phyloP scores from a whole-genome alignment of 176 grass and related monocot genomes.

The Triticum monococcum region DNA sequence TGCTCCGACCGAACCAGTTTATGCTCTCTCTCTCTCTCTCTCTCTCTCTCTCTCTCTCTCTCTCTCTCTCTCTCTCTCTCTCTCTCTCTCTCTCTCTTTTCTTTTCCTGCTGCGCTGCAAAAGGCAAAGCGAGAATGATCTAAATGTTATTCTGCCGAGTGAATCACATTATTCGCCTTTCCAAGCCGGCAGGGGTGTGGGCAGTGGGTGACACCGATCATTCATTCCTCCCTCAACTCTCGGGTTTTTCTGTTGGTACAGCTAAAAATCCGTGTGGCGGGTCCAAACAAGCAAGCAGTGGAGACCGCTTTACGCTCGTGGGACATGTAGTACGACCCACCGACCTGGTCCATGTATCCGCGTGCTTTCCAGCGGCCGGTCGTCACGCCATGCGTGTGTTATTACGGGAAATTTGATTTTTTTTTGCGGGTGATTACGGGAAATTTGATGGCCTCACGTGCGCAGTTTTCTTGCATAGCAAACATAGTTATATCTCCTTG shows the following conservation, averaged over 20 bases:
- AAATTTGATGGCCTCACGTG: neutral
- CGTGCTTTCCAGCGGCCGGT: neutral
- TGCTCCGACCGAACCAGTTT: neutral
- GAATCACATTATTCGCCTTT: neutral
- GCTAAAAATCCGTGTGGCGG: neutral
- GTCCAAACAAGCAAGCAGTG: slow-evolving; percentile 1
- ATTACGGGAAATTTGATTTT: neutral
- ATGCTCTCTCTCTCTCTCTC: too few relatives aligned
- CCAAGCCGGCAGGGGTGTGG: neutral
- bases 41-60: too few relatives aligned
- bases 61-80: too few relatives aligned
- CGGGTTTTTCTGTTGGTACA: neutral
- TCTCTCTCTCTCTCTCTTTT: too few relatives aligned
- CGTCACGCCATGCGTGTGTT: neutral
- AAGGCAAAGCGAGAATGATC: neutral
- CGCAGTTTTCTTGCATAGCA: neutral
- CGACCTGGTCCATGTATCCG: neutral
- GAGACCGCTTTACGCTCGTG: neutral
- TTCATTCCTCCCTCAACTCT: neutral
- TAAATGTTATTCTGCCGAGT: neutral
- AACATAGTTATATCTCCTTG: neutral
- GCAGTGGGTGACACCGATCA: neutral
- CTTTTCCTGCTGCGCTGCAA: neutral
- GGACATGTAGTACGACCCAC: neutral
- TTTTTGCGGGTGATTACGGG: too few relatives aligned